Percentiles rank a stretch among this genome's conserved stretches.
phyloP scores from a whole-genome alignment of 73 alveolate species.

The Loxodes magnus region DNA sequence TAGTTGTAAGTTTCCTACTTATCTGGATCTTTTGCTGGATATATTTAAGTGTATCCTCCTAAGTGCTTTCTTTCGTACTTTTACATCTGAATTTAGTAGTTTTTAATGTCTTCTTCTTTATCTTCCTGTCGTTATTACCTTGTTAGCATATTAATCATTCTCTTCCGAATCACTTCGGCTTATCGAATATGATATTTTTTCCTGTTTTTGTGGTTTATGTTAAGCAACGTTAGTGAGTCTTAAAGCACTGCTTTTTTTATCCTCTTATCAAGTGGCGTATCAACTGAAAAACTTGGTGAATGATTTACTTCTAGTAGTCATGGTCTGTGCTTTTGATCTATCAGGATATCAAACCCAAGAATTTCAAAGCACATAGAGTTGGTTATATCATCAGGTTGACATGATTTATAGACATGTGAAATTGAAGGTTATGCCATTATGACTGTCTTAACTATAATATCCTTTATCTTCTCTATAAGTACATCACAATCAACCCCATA shows the following conservation, averaged over 20 bases:
- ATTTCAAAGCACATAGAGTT: constrained; percentile 12
- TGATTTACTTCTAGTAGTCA: constrained; percentile 14
- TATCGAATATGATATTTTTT: neutral
- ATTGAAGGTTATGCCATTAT: neutral
- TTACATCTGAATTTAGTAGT: neutral
- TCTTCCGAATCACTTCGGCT: neutral
- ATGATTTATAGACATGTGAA: neutral
- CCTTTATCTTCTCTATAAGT: neutral
- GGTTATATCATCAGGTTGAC: constrained; percentile 10
- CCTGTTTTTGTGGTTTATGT: neutral
- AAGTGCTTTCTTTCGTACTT: neutral
- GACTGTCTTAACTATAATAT: constrained; percentile 1
- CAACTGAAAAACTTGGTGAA: constrained; percentile 12
- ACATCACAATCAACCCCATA: neutral
- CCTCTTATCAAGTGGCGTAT: neutral
- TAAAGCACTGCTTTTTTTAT: neutral
- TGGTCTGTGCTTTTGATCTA: constrained; percentile 1
- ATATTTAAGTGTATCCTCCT: constrained; percentile 1
- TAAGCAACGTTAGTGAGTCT: neutral
- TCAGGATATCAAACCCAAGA: neutral
- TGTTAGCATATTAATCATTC: neutral
- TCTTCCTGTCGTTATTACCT: neutral
- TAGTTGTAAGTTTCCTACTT: neutral
- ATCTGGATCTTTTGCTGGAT: constrained; percentile 1
- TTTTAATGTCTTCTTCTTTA: neutral